Evolutionary conservation across 2,329 filamentous ascomycete genomes (phyloP).

Genomic region (Claviceps africana): DNA sequence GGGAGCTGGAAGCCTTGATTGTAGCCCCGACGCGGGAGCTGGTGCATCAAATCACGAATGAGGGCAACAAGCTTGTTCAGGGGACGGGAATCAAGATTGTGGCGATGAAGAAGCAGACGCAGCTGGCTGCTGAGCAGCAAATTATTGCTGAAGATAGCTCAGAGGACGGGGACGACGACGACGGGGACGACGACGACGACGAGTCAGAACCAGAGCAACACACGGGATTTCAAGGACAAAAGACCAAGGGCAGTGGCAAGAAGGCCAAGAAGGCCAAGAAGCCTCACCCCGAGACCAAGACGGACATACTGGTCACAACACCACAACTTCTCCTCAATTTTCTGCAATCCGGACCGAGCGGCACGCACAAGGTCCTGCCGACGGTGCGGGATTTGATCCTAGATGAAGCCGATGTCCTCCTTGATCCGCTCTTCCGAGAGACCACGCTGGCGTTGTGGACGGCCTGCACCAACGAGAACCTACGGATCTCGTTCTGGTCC

Average conservation of each 20-base stretch:
- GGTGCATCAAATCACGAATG: constrained; percentile 66
- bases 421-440: constrained; percentile 80
- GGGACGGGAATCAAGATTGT: constrained; percentile 69
- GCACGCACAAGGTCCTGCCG: constrained; percentile 39
- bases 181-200: neutral
- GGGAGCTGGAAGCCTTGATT: constrained; percentile 51
- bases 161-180: constrained; percentile 8
- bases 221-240: constrained; percentile 19
- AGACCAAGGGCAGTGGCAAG: constrained; percentile 17
- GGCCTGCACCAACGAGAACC: constrained; percentile 53
- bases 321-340: constrained; percentile 59
- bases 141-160: constrained; percentile 25
- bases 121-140: constrained; percentile 37
- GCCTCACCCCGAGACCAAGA: constrained; percentile 15
- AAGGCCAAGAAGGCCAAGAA: constrained; percentile 14
- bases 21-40: constrained; percentile 69
- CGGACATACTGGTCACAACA: constrained; percentile 28
- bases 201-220: constrained; percentile 25
- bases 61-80: constrained; percentile 65
- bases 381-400: constrained; percentile 63
- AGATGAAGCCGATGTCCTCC: constrained; percentile 88
- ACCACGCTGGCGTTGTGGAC: constrained; percentile 79
- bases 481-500: constrained; percentile 79
- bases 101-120: constrained; percentile 76
- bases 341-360: constrained; percentile 34